Evolutionary conservation across 306 rosid genomes (phyloP), one percentile per base, ranked within the genome.

Genomic region (Quercus parvula): DNA sequence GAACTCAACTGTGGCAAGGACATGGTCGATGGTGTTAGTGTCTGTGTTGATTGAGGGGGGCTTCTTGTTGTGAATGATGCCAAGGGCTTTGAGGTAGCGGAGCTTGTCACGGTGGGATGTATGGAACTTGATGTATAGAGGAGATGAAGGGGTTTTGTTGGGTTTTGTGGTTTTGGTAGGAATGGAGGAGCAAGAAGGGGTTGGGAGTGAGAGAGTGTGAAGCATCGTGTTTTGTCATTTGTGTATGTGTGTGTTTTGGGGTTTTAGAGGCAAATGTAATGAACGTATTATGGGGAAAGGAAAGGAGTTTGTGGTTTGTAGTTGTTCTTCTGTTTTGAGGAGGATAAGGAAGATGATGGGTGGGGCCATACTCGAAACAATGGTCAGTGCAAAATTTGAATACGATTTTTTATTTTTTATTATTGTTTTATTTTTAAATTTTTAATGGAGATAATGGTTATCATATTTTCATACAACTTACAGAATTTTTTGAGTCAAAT

Each of bases 21-120:
- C 46, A 77, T 85, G 93, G 71, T 87, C 77, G 71, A 90, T 83
- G 54, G 85, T 83, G 81, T 85, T 83, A 38, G 85, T 82, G 79
- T 85, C 90, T 9, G 97, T 92, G 11, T 38, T 38, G 46, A 2
- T 38, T 7, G 78, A 86, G 15, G 92, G 95, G 68, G 87, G 87
- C 15, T 83, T 81, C 64, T 77, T 72, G 68, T 87, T 92, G 15
- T 75, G 76, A 30, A 94, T 35, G 78, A 94, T 44, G 78, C 90
- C 81, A 67, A 92, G 81, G 28, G 90, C 15, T 84, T 88, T 88
- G 12, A 94, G 98, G 82, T 91, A 87, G 2, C 94, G 96, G 69
- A 94, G 89, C 68, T 92, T 92, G 71, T 92, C 90, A 49, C 84
- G 87, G 89, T 92, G 84, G 58, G 88, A 57, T 8, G 97, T 92